Conservation (phyloP, 2,329 filamentous ascomycete genomes). For the Aspergillus felis region DNA sequence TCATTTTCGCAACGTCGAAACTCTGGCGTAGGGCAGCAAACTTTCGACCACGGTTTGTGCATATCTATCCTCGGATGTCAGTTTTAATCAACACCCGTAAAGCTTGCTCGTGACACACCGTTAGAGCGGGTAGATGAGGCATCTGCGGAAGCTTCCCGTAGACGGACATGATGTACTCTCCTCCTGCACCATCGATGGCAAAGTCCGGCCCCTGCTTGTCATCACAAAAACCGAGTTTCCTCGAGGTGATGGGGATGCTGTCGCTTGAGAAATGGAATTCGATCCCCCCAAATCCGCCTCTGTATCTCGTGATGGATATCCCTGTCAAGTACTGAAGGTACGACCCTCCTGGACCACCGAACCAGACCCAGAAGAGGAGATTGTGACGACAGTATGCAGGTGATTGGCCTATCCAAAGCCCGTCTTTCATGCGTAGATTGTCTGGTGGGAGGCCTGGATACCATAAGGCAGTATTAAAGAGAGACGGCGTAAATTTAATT, state of each 20-base stretch:
- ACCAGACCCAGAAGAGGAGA: neutral
- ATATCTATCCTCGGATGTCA: neutral
- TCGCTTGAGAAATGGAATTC: neutral
- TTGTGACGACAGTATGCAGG: neutral
- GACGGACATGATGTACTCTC: neutral
- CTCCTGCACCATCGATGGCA: neutral
- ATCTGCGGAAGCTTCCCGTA: neutral
- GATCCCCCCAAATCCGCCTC: neutral
- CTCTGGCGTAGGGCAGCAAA: neutral
- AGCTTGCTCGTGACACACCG: neutral
- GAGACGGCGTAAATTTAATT: no score
- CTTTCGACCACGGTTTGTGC: neutral
- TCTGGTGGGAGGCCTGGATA: neutral
- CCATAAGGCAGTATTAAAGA: neutral
- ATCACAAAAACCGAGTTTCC: neutral
- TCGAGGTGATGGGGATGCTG: neutral
- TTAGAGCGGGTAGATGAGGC: neutral
- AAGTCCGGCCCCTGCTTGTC: neutral
- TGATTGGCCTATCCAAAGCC: neutral
- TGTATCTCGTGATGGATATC: neutral
- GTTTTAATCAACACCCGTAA: neutral
- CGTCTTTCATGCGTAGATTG: neutral
- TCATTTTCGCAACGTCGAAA: neutral
- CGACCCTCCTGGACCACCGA: neutral
- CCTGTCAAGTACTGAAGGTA: neutral